Percentiles rank a stretch among this genome's conserved stretches.
These are phyloP conservation scores for Hymenoscyphus repandus DNA, from an alignment of 2,329 filamentous ascomycete species.

Conservation along the genomic window DNA sequence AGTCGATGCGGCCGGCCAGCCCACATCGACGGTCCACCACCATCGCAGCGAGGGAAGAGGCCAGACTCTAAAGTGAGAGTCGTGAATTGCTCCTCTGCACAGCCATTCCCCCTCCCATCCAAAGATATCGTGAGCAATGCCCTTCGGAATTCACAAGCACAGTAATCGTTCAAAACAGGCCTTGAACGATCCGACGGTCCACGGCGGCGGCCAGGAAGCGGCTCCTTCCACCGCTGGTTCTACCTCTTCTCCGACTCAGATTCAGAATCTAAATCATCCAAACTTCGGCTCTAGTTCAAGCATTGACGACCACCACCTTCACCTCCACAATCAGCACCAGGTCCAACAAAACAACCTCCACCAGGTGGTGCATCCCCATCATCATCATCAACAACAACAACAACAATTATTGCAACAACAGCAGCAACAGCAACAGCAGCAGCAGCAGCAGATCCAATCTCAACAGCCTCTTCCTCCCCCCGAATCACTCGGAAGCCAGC, in stretches of 20 bases:
- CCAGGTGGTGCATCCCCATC: background rate
- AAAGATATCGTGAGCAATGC: slow-evolving; percentile 25
- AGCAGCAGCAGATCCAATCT: slow-evolving; percentile 18
- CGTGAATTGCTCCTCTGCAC: slow-evolving; percentile 15
- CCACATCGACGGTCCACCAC: background rate
- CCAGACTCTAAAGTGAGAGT: background rate
- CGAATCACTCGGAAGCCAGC: slow-evolving; percentile 14
- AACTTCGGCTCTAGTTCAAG: background rate
- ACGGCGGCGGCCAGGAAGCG: slow-evolving; percentile 2
- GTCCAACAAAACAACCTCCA: background rate
- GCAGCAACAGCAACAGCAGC: slow-evolving; percentile 12
- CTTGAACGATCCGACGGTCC: slow-evolving; percentile 24
- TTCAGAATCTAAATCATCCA: no score
- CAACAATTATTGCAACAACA: slow-evolving; percentile 2
- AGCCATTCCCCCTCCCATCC: slow-evolving; percentile 14
- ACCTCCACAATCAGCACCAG: no score
- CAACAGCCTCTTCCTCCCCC: slow-evolving; percentile 1
- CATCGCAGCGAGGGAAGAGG: background rate
- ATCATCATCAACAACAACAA: slow-evolving; percentile 19
- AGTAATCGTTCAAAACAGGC: slow-evolving; percentile 32
- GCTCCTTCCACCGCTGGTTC: background rate
- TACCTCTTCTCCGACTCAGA: background rate
- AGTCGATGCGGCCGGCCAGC: background rate
- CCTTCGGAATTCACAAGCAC: slow-evolving; percentile 28
- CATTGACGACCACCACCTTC: background rate